phyloP scores from a whole-genome alignment of 2,329 filamentous ascomycete genomes.

The Epichloe festucae region DNA sequence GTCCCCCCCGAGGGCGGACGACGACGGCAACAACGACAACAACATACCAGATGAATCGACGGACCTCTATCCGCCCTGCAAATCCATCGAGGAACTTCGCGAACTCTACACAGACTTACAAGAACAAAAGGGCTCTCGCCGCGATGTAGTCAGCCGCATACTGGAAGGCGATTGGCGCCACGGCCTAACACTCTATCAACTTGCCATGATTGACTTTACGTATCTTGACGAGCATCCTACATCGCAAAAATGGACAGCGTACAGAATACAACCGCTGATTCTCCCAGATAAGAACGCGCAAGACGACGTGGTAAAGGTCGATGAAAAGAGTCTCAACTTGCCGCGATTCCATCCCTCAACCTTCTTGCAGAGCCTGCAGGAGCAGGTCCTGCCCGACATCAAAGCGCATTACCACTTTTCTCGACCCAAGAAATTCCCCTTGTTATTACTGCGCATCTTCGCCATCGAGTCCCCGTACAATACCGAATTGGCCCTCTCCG shows the following conservation, averaged over 20 bases:
- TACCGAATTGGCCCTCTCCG: slow-evolving; percentile 35
- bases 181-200: slow-evolving; percentile 50
- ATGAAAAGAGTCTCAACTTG: slow-evolving; percentile 34
- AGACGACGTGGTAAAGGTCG: slow-evolving; percentile 26
- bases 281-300: slow-evolving; percentile 23
- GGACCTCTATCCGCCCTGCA: slow-evolving; percentile 56
- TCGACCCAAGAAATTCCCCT: slow-evolving; percentile 52
- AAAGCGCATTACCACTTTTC: slow-evolving; percentile 77
- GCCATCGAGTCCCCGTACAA: slow-evolving; percentile 73
- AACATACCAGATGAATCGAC: slow-evolving; percentile 42
- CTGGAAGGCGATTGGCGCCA: slow-evolving; percentile 56
- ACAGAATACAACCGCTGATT: slow-evolving; percentile 42
- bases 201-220: slow-evolving; percentile 56
- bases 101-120: slow-evolving; percentile 50
- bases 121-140: slow-evolving; percentile 44
- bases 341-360: slow-evolving; percentile 71
- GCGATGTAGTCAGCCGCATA: slow-evolving; percentile 51
- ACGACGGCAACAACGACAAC: slow-evolving; percentile 24
- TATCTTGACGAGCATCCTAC: slow-evolving; percentile 52
- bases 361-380: slow-evolving; percentile 64
- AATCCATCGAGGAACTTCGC: slow-evolving; percentile 52
- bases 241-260: slow-evolving; percentile 51
- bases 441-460: slow-evolving; percentile 66
- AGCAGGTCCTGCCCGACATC: slow-evolving; percentile 61
- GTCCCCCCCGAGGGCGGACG: slow-evolving; percentile 9